Percentiles rank a stretch among this genome's conserved stretches.
Evolutionary conservation across 1,139 yeast species (phyloP).

Genomic region (Blastobotrys ciferrii): DNA sequence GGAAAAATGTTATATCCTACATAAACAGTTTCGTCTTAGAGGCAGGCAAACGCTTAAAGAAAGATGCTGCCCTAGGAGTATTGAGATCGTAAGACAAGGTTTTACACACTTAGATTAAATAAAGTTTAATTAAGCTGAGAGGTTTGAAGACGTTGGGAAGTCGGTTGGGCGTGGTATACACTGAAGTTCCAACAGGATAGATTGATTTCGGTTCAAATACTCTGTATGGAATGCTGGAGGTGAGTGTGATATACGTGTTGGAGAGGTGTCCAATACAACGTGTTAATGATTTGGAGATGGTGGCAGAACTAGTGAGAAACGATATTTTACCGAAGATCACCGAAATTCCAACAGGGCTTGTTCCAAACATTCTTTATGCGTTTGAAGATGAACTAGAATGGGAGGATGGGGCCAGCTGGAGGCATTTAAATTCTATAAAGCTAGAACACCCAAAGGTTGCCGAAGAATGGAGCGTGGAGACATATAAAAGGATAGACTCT

Average conservation of each 20-base stretch:
- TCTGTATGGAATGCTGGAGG: background rate
- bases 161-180: too few relatives aligned
- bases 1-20: too few relatives aligned
- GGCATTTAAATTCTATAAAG: background rate
- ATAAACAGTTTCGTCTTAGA: too few relatives aligned
- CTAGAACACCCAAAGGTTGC: background rate
- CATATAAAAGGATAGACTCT: background rate
- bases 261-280: background rate
- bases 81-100: too few relatives aligned
- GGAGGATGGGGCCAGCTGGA: background rate
- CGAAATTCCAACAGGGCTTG: background rate
- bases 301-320: background rate
- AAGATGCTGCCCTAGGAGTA: too few relatives aligned
- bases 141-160: too few relatives aligned
- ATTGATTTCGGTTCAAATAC: background rate
- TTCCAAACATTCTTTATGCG: background rate
- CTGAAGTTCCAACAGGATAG: too few relatives aligned
- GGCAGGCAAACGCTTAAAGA: too few relatives aligned
- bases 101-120: too few relatives aligned
- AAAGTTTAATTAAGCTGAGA: too few relatives aligned
- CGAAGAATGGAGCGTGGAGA: background rate
- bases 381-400: background rate
- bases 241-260: background rate
- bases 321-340: background rate
- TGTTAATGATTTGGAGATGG: background rate